Evolutionary conservation across 106 monocot genomes (phyloP).

Genomic region (Alisma plantagoaquatica): DNA sequence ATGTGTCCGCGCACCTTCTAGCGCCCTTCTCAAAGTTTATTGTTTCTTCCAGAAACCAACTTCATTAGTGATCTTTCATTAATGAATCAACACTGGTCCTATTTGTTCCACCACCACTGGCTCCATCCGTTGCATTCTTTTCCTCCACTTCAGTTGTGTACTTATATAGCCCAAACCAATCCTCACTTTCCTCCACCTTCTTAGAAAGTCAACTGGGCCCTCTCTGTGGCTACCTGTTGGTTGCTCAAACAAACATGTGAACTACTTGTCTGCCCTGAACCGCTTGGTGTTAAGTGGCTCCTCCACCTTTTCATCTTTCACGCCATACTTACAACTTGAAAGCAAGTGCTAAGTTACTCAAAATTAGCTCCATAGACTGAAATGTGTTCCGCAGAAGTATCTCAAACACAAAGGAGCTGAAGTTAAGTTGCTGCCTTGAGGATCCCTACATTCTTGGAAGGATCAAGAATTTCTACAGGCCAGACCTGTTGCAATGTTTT

Average conservation of each 20-base stretch:
- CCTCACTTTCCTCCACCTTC: constrained; percentile 76
- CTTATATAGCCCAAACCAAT: constrained; percentile 89
- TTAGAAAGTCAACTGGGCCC: constrained; percentile 85
- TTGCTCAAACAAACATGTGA: constrained; percentile 63
- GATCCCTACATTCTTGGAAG: too few relatives aligned
- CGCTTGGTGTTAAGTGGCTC: constrained; percentile 83
- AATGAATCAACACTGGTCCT: constrained; percentile 83
- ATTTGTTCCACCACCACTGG: constrained; percentile 92
- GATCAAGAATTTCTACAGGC: too few relatives aligned
- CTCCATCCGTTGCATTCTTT: constrained; percentile 90
- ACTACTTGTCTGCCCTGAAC: constrained; percentile 89
- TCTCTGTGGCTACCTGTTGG: constrained; percentile 70
- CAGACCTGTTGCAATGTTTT: too few relatives aligned
- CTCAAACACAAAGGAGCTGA: too few relatives aligned
- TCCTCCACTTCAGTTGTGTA: constrained; percentile 98
- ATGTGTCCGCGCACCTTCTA: too few relatives aligned
- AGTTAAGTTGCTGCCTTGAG: too few relatives aligned
- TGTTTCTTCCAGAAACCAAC: constrained; percentile 73
- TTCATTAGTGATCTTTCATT: constrained; percentile 72
- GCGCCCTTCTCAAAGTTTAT: constrained; percentile 68
- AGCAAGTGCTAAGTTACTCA: too few relatives aligned
- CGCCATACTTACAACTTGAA: too few relatives aligned
- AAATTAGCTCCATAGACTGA: too few relatives aligned
- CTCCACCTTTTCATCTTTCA: constrained; percentile 87
- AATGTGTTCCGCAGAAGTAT: too few relatives aligned